These are phyloP conservation scores for Nemania bipapillata DNA, from an alignment of 2,329 filamentous ascomycete genomes.

Conservation along the genomic window DNA sequence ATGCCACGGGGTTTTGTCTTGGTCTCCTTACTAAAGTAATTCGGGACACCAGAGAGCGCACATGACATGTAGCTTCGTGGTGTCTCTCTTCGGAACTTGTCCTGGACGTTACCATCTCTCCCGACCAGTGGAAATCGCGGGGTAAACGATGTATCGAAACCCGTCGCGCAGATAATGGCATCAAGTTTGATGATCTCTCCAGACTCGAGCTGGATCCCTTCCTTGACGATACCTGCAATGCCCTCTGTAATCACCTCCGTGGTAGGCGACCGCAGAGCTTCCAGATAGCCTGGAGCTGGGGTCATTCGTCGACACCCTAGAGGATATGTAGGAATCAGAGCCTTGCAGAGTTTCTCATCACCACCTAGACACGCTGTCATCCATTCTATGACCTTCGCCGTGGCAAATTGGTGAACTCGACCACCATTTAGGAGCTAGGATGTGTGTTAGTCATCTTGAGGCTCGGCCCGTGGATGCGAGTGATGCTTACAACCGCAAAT, in stretches of 20 bases:
- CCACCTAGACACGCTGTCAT: constrained; percentile 61
- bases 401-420: constrained; percentile 57
- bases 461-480: background rate
- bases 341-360: constrained; percentile 62
- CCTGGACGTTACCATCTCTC: constrained; percentile 62
- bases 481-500: constrained; percentile 56
- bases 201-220: constrained; percentile 61
- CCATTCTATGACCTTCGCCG: constrained; percentile 56
- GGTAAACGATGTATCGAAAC: constrained; percentile 65
- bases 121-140: constrained; percentile 64
- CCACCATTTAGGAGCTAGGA: constrained; percentile 55
- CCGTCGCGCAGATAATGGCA: constrained; percentile 67
- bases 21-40: constrained; percentile 63
- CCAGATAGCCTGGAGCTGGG: constrained; percentile 62
- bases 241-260: constrained; percentile 60
- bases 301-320: constrained; percentile 63
- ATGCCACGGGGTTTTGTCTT: background rate
- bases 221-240: constrained; percentile 59
- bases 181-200: constrained; percentile 65
- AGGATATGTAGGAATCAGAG: constrained; percentile 62
- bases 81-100: constrained; percentile 57
- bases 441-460: constrained; percentile 25
- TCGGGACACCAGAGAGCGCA: constrained; percentile 63
- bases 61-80: constrained; percentile 66
- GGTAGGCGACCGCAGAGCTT: constrained; percentile 59